Evolutionary conservation across 176 grass and related monocot genomes (phyloP), one percentile per base, ranked within the genome.

Genomic region (Luzula sylvatica): DNA sequence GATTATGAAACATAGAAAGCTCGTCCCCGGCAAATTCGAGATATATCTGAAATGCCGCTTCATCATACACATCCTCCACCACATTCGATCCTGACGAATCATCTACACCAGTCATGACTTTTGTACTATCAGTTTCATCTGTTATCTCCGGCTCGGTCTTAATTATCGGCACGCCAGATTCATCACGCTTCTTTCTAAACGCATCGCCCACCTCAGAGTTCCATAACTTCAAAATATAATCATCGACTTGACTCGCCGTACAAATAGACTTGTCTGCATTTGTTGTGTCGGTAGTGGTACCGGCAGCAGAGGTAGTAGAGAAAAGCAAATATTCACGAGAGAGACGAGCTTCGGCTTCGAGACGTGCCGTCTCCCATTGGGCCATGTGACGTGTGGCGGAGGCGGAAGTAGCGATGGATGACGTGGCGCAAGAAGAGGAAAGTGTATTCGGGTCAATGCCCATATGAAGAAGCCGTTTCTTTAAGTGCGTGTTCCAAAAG

Each of bases 401-500:
- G 63, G 42, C 45, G n/a, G 83, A 56, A 38, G 65, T 32, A 27
- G 80, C 52, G 23, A 66, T 56, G 24, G 18, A 22, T 21, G n/a
- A 27, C 55, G 21, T 32, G 2, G 42, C 42, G 3, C 41, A 64
- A 12, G 57, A 57, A 7, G 58, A 15, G 8, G 59, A 44, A 5
- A 53, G 67, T 11, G 54, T 53, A 23, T 58, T 72, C 4, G 57
- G 58, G 30, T 69, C 74, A 28, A 59, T 46, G 24, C 75, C 58
- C 64, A 78, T 75, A 27, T 62, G 72, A 14, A 74, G 73, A 41
- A 88, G 77, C 30, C 82, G 73, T 69, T 86, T 88, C 84, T 96
- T 96, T 46, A 96, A 78, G 73, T 89, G 82, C 23, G 84, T 79
- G 80, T 95, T 95, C 90, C 90, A 88, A 74, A 85, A 95, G 74